Percentiles rank a stretch among this genome's conserved stretches.
Conservation (phyloP, 1,139 yeast species). For the Casaregolazyma suthepensis region DNA sequence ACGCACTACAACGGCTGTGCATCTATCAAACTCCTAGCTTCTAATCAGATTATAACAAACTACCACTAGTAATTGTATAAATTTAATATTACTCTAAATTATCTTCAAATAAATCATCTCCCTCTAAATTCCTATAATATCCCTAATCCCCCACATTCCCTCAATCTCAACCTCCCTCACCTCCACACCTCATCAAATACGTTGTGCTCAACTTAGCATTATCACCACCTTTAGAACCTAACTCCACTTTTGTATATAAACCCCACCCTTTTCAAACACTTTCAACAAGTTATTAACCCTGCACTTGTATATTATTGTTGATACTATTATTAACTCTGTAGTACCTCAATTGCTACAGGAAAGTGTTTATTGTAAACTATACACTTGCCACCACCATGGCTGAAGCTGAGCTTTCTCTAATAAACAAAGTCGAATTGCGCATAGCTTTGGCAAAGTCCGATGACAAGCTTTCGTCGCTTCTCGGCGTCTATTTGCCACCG, state of each 20-base stretch:
- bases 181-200: not conserved
- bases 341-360: not conserved
- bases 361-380: not conserved
- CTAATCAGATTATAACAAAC: not conserved
- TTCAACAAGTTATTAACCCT: not conserved
- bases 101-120: not conserved
- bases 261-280: not conserved
- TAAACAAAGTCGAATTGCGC: constrained; percentile 62
- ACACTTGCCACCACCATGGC: constrained; percentile 16
- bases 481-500: constrained; percentile 68
- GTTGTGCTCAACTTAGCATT: not conserved
- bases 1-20: not conserved
- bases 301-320: not conserved
- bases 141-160: too few relatives aligned
- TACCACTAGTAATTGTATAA: not conserved
- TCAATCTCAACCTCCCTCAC: not conserved
- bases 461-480: constrained; percentile 53
- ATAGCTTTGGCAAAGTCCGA: constrained; percentile 73
- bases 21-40: not conserved
- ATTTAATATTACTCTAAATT: too few relatives aligned
- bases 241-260: not conserved
- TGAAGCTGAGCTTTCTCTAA: constrained; percentile 31
- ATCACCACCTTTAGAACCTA: not conserved
- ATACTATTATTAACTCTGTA: not conserved
- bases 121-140: not conserved